Base-by-base conservation (phyloP, 257 asterid genomes). In the Nicotiana benthamiana region DNA sequence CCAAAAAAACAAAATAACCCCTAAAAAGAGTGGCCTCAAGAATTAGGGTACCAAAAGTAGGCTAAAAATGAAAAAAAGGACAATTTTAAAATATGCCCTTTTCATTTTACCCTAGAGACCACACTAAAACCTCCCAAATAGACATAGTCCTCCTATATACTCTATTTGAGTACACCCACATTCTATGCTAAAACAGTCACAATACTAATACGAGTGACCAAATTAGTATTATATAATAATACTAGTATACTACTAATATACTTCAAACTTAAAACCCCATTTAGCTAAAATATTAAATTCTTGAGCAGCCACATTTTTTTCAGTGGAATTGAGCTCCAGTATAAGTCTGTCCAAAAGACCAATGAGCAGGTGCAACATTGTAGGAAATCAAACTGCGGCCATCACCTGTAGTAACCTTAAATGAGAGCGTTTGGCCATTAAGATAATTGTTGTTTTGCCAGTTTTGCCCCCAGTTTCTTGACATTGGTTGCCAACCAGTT, bases 381-480 rank as follows among this genome's bases (percentile, higher is more conserved):
- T 89, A 17, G 52, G 98, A 94, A 75, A 92, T 79, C 43, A 91
- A 2, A 12, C 87, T 92, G 15, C 92, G 89, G 43, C 97, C 98
- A 61, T 94, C 95, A 80, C 98, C 87, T 0, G 97, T 89, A 3
- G 94, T 91, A 75, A 94, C 93, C 90, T 92, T 94, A 57, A 94
- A 94, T 9, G 98, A 91, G 80, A 94, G 93, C 79, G 91, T 85
- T 48, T 94, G 98, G 7, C 98, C 97, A 79, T 94, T 88, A 79
- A 94, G 95, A 34, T 91, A 46, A 1, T 78, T 46, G 81, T 92
- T 94, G 92, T 91, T 94, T 52, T 94, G 97, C 98, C 98, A 94
- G 57, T 94, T 94, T 22, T 92, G 97, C 0, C 98, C 98, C 98
- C 97, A 94, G 84, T 94, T 94, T 81, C 98, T 90, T 6, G 97